A percentile compares a stretch with the other conserved stretches of the same genome.
Conservation (phyloP, 23 red algal species). For the Gracilaria domingensis region DNA sequence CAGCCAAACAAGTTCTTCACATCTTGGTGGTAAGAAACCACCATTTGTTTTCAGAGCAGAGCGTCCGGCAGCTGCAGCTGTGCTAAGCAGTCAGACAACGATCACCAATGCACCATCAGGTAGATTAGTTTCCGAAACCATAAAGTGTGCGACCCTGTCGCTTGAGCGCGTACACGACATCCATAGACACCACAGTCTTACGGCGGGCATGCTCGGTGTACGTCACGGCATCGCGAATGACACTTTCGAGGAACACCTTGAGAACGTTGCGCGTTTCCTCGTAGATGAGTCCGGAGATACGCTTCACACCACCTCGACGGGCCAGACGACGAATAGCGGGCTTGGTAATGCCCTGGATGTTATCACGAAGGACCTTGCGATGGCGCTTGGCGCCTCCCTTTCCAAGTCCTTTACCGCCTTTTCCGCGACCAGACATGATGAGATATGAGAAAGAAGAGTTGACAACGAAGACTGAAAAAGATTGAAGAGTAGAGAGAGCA, state of each 20-base stretch:
- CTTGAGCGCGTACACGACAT: constrained; percentile 99
- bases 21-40: constrained; percentile 51
- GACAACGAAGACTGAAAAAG: constrained; percentile 5
- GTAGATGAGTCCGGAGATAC: constrained; percentile 99
- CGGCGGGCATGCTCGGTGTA: constrained; percentile 99
- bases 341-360: constrained; percentile 99
- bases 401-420: constrained; percentile 99
- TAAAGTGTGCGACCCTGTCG: constrained; percentile 98
- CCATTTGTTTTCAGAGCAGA: constrained; percentile 26
- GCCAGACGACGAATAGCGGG: constrained; percentile 98
- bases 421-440: constrained; percentile 98
- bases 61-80: neutral
- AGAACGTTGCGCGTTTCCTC: constrained; percentile 99
- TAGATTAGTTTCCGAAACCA: constrained; percentile 87
- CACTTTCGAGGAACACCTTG: constrained; percentile 95
- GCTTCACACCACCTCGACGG: constrained; percentile 99
- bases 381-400: constrained; percentile 99
- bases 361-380: constrained; percentile 99
- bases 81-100: neutral
- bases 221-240: constrained; percentile 97
- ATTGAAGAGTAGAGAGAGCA: neutral
- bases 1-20: constrained; percentile 26
- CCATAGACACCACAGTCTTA: constrained; percentile 98
- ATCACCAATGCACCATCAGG: neutral
- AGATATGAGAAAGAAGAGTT: constrained; percentile 33